phyloP scores from a whole-genome alignment of 176 grass and related monocot genomes.

The Rhynchospora breviuscula region DNA sequence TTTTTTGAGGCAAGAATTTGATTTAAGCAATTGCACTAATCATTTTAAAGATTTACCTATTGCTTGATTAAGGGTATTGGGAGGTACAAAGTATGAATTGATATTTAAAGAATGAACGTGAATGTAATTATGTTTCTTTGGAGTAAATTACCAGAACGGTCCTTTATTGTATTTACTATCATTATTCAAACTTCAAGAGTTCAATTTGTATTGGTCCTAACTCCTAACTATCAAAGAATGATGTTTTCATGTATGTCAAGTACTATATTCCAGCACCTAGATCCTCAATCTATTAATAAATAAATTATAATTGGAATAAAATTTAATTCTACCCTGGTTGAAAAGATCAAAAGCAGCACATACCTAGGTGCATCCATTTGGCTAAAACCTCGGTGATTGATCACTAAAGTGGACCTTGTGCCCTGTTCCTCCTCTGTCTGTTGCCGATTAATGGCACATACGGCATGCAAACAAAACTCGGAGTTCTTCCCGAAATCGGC shows the following conservation, averaged over 20 bases:
- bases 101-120: not conserved
- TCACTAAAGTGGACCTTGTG: conserved; percentile 28
- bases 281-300: not conserved
- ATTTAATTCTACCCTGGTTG: too few relatives aligned
- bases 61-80: not conserved
- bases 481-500: conserved; percentile 42
- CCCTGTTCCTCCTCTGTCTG: conserved; percentile 49
- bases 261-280: not conserved
- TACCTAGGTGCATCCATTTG: conserved; percentile 53
- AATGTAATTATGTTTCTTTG: not conserved
- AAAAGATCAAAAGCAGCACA: not conserved
- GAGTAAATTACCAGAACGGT: too few relatives aligned
- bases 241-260: not conserved
- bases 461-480: conserved; percentile 62
- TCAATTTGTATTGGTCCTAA: too few relatives aligned
- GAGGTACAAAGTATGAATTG: not conserved
- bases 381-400: conserved; percentile 56
- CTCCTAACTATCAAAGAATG: not conserved
- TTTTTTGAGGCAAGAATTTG: not conserved
- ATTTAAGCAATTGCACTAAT: not conserved
- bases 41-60: not conserved
- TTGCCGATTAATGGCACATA: conserved; percentile 66
- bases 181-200: too few relatives aligned
- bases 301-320: too few relatives aligned
- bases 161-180: too few relatives aligned